phyloP scores from a whole-genome alignment of 768 basidiomycete species.

The Suillus luteus region DNA sequence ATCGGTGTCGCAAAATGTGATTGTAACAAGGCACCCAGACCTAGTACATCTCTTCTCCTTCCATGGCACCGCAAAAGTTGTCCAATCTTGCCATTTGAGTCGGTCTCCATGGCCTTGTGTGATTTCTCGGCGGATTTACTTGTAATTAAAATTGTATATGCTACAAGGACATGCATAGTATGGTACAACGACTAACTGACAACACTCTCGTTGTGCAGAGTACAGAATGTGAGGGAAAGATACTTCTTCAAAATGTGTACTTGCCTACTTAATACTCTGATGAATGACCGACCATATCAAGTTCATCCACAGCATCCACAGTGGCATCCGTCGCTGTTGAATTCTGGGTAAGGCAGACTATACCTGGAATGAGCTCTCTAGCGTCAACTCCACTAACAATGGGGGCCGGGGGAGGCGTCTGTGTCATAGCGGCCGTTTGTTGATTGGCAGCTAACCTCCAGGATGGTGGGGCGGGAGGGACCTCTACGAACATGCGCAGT shows the following conservation, averaged over 20 bases:
- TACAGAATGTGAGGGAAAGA: too few species aligned
- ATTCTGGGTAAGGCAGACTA: not conserved
- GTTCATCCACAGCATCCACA: too few species aligned
- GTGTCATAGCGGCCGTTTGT: too few species aligned
- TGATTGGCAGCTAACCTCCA: too few species aligned
- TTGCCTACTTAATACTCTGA: too few species aligned
- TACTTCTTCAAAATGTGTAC: too few species aligned
- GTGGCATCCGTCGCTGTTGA: not conserved
- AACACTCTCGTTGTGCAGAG: too few species aligned
- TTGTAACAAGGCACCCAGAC: not conserved
- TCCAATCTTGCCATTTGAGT: not conserved
- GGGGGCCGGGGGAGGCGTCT: not conserved
- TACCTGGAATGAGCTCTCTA: not conserved
- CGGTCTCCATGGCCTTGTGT: not conserved
- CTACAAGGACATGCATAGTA: not conserved
- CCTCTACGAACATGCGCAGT: too few species aligned
- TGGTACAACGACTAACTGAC: too few species aligned
- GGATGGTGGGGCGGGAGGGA: too few species aligned
- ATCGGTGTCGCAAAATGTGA: not conserved
- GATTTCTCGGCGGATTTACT: not conserved
- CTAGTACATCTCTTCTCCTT: not conserved
- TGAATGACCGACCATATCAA: too few species aligned
- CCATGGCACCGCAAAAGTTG: not conserved
- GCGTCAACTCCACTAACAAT: not conserved
- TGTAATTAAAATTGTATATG: not conserved